These are phyloP conservation scores for Penicillium crystallinum DNA, from an alignment of 495 filamentous ascomycete species.

Conservation along the genomic window DNA sequence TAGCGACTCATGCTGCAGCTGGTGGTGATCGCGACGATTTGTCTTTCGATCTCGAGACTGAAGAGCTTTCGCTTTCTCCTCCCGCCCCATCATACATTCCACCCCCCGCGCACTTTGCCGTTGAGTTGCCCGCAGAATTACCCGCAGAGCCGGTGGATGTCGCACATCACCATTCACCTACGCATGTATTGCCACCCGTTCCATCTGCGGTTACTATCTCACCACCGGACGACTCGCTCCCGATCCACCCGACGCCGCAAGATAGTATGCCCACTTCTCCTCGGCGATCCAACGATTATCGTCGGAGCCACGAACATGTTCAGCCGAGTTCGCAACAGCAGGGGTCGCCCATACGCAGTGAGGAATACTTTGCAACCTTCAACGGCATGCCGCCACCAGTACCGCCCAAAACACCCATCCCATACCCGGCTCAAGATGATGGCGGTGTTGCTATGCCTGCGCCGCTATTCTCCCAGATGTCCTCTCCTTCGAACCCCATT, in stretches of 20 bases:
- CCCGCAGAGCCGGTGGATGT: constrained; percentile 50
- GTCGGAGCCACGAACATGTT: constrained; percentile 31
- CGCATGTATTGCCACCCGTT: constrained; percentile 21
- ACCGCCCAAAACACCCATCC: constrained; percentile 80
- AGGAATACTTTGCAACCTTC: constrained; percentile 34
- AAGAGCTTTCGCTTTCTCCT: constrained; percentile 18
- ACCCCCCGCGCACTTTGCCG: constrained; percentile 45
- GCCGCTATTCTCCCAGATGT: constrained; percentile 21
- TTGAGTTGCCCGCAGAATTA: constrained; percentile 66
- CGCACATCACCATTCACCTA: constrained; percentile 30
- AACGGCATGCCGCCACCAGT: constrained; percentile 65
- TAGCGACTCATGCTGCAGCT: constrained; percentile 38
- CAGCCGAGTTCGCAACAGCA: constrained; percentile 37
- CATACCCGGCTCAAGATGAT: constrained; percentile 38
- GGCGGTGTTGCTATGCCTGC: constrained; percentile 34
- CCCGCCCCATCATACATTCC: constrained; percentile 1
- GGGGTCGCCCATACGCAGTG: constrained; percentile 39
- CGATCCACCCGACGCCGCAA: constrained; percentile 32
- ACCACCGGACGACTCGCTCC: constrained; percentile 28
- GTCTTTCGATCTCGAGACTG: constrained; percentile 23
- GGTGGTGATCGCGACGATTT: constrained; percentile 23
- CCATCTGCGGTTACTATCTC: constrained; percentile 26
- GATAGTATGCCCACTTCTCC: constrained; percentile 22
- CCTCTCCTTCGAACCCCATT: constrained; percentile 20
- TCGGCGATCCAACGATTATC: constrained; percentile 35